Percentiles rank a stretch among this genome's conserved stretches.
Evolutionary conservation across 257 asterid genomes (phyloP).

Genomic region (Fraxinus excelsior): DNA sequence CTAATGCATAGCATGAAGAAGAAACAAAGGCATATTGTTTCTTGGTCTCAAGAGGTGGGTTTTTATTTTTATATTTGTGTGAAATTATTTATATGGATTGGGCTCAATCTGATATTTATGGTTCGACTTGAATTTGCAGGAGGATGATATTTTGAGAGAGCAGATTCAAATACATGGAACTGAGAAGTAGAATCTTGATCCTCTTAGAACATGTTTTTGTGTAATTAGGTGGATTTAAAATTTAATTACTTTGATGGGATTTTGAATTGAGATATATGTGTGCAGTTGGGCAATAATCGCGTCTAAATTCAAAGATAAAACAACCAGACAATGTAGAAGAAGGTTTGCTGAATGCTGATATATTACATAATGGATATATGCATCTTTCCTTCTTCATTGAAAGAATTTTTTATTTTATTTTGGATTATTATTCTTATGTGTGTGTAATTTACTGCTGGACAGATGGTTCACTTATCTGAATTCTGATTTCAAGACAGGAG

Average conservation of each 20-base stretch:
- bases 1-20: slow-evolving; percentile 77
- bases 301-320: slow-evolving; percentile 87
- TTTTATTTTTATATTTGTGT: neutral
- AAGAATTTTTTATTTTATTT: slow-evolving; percentile 1
- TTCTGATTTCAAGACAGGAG: slow-evolving; percentile 99
- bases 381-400: slow-evolving; percentile 13
- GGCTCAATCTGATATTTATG: slow-evolving; percentile 25
- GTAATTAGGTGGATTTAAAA: slow-evolving; percentile 19
- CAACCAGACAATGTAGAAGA: slow-evolving; percentile 99
- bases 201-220: slow-evolving; percentile 13
- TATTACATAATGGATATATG: slow-evolving; percentile 26
- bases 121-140: slow-evolving; percentile 53
- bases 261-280: slow-evolving; percentile 12
- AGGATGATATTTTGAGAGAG: slow-evolving; percentile 93
- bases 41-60: slow-evolving; percentile 98
- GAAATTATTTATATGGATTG: neutral
- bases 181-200: slow-evolving; percentile 63
- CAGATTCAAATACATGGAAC: slow-evolving; percentile 89
- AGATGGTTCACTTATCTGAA: slow-evolving; percentile 99
- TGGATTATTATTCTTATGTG: slow-evolving; percentile 7
- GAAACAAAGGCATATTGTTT: slow-evolving; percentile 90
- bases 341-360: slow-evolving; percentile 60
- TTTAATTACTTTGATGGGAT: slow-evolving; percentile 1
- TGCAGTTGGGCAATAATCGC: slow-evolving; percentile 93
- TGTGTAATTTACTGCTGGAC: slow-evolving; percentile 29